Conservation (phyloP, 2,329 filamentous ascomycete genomes). For the Venturia effusa region DNA sequence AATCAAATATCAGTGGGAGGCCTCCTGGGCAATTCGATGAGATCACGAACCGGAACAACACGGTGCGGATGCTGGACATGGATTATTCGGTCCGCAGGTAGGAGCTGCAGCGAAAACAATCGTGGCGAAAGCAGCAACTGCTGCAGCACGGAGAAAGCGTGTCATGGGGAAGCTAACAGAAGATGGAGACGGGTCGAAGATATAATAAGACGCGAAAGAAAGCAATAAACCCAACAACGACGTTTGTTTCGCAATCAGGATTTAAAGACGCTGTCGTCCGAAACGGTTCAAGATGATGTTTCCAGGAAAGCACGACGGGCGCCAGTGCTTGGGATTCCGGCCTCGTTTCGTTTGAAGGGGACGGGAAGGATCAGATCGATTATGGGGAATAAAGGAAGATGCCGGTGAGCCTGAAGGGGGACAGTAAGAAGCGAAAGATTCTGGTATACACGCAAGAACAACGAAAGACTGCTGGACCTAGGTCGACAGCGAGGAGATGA, state of each 20-base stretch:
- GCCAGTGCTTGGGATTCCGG: not conserved
- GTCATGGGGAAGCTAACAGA: not conserved
- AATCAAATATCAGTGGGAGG: conserved; percentile 5
- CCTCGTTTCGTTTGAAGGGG: not conserved
- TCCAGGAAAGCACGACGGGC: not conserved
- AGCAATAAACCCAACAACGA: not conserved
- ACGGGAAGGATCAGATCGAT: not conserved
- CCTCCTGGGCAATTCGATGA: conserved; percentile 58
- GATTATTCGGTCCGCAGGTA: conserved; percentile 34
- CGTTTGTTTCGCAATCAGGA: not conserved
- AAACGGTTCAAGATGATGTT: not conserved
- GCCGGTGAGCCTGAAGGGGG: not conserved
- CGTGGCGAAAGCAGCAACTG: conserved; percentile 14
- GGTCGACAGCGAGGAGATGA: not conserved
- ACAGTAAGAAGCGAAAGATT: not conserved
- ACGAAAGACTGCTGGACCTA: not conserved
- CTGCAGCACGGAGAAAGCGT: conserved; percentile 3
- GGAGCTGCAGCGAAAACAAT: conserved; percentile 19
- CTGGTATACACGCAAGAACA: not conserved
- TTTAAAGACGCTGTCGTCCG: not conserved
- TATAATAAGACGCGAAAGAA: not conserved
- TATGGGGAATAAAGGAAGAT: not conserved
- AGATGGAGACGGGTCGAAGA: not conserved
- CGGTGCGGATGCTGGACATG: conserved; percentile 54
- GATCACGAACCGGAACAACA: conserved; percentile 29